A percentile compares a stretch with the other conserved stretches of the same genome.
phyloP scores from a whole-genome alignment of 257 asterid species.

The Anisodus acutangulus region DNA sequence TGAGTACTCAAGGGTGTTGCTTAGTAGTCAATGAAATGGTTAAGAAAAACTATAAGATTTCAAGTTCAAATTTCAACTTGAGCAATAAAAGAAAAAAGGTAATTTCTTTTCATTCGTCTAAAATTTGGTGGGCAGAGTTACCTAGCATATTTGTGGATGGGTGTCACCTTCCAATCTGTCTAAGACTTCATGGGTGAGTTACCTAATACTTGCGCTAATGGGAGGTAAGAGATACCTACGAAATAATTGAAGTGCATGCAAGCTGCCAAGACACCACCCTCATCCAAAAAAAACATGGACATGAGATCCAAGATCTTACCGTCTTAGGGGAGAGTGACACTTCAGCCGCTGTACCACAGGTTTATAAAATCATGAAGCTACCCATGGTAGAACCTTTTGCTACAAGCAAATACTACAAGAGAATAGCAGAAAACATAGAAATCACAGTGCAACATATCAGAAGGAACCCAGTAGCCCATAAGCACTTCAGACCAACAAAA shows the following conservation, averaged over 20 bases:
- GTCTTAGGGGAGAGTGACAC: background rate
- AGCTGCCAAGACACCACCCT: background rate
- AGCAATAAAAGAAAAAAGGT: too few species aligned
- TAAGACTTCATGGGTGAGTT: too few species aligned
- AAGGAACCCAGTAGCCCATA: background rate
- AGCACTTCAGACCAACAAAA: background rate
- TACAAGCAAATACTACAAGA: background rate
- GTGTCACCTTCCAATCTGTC: too few species aligned
- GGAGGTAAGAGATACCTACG: too few species aligned
- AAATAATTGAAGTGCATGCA: too few species aligned
- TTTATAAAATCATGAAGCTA: background rate
- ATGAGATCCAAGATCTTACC: background rate
- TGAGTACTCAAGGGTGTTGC: background rate
- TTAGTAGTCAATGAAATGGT: too few species aligned
- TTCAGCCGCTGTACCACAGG: background rate
- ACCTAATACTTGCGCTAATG: too few species aligned
- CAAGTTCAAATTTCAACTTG: too few species aligned
- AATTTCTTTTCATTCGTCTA: too few species aligned
- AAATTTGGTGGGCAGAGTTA: too few species aligned
- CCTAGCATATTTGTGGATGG: too few species aligned
- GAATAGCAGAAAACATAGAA: background rate
- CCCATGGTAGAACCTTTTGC: background rate
- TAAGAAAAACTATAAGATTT: too few species aligned
- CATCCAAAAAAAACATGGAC: background rate
- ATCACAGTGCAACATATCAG: background rate